A percentile compares a stretch with the other conserved stretches of the same genome.
Evolutionary conservation across 257 asterid genomes (phyloP).

Genomic region (Rhazya stricta): DNA sequence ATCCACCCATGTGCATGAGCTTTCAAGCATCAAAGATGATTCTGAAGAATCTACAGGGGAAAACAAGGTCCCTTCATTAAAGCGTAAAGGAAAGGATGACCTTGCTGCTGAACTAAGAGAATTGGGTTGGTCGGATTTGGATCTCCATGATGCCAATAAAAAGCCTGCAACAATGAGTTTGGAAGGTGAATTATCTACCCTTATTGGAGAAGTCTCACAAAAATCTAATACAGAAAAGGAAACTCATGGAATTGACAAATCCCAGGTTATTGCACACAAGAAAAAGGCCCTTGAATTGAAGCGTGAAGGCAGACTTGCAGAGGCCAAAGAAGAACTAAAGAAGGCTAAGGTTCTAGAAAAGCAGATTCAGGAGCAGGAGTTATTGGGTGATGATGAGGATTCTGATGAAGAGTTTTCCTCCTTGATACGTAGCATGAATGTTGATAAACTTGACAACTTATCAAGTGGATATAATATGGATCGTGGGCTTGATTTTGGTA

Average conservation of each 20-base stretch:
- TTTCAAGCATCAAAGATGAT: conserved; percentile 38
- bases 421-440: conserved; percentile 53
- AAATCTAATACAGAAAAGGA: conserved; percentile 46
- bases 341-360: conserved; percentile 84
- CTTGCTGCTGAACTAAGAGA: conserved; percentile 79
- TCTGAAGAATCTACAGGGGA: conserved; percentile 29
- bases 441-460: conserved; percentile 44
- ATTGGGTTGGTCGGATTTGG: conserved; percentile 95
- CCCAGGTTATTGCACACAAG: conserved; percentile 76
- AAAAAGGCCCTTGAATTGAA: conserved; percentile 86
- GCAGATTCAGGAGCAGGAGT: conserved; percentile 89
- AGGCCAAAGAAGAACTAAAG: conserved; percentile 94
- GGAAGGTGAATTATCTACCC: conserved; percentile 85
- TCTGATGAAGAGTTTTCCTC: conserved; percentile 85
- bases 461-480: conserved; percentile 33
- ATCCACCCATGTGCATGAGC: conserved; percentile 36
- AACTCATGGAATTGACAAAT: conserved; percentile 39
- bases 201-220: conserved; percentile 55
- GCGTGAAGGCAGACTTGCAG: conserved; percentile 76
- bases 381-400: conserved; percentile 71
- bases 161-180: conserved; percentile 47
- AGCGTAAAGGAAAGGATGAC: conserved; percentile 60
- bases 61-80: conserved; percentile 32
- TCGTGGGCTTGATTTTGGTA: conserved; percentile 44
- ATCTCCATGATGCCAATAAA: conserved; percentile 55